Evolutionary conservation across 1,284 basidiomycete genomes (phyloP).

Genomic region (Ustilago trichophora): DNA sequence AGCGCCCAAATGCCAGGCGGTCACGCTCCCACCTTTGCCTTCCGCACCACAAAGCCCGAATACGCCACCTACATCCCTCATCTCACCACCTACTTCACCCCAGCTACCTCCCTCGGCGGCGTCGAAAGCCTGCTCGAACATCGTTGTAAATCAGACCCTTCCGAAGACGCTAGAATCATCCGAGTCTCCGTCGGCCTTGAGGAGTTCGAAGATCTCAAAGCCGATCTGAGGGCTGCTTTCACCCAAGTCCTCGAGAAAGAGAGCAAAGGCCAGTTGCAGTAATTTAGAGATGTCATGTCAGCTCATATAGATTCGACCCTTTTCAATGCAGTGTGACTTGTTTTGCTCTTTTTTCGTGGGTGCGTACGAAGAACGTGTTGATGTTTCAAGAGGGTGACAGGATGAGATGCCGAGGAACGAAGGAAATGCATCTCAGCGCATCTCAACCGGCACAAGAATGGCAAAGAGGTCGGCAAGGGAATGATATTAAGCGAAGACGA

Average conservation of each 20-base stretch:
- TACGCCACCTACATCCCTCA: conserved; percentile 72
- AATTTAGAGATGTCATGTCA: no score
- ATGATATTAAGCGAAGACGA: no score
- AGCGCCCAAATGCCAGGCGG: conserved; percentile 81
- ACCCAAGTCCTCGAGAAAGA: conserved; percentile 13
- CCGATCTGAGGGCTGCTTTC: conserved; percentile 52
- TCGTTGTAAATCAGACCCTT: conserved; percentile 74
- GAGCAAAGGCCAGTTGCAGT: no score
- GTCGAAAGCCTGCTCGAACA: conserved; percentile 89
- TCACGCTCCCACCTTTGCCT: conserved; percentile 80
- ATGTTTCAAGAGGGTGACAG: no score
- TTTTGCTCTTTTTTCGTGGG: no score
- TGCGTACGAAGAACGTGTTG: no score
- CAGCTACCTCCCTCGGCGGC: conserved; percentile 89
- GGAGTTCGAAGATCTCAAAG: conserved; percentile 56
- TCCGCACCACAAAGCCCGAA: conserved; percentile 66
- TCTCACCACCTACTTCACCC: conserved; percentile 75
- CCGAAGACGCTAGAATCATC: conserved; percentile 70
- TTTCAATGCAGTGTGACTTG: no score
- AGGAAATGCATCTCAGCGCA: no score
- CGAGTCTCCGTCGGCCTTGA: conserved; percentile 60
- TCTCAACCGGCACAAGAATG: no score
- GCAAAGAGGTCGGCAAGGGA: no score
- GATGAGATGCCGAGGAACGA: no score
- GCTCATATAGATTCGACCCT: no score